Evolutionary conservation across 2,329 filamentous ascomycete species (phyloP), one percentile per base, ranked within the genome.

Genomic region (Ophidiomyces ophidiicola): DNA sequence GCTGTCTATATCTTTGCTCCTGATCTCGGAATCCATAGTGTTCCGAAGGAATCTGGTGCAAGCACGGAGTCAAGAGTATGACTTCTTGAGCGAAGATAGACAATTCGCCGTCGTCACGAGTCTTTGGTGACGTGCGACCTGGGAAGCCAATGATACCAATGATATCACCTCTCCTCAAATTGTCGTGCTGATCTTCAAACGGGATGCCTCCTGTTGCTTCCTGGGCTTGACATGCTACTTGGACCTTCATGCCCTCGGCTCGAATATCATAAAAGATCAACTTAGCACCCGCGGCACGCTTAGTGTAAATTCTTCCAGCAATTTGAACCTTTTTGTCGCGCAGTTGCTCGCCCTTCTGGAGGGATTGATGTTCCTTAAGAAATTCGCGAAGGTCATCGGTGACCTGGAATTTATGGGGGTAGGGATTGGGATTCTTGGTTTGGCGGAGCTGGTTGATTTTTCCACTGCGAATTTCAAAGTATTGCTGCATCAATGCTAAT

Each of bases 11-110:
- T 45, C 90, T 78, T 63, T 87, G 82, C 64, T 98, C 90, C 57
- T 86, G 76, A 59, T 96, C 87, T 71, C 93, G 88, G 70, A 96
- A 86, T 46, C 88, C 88, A 59, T 85, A 94, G 65, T 88, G 80
- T 62, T 90, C 85, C 45, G 59, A 60, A 18, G 90, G 90, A 50
- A 92, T 72, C 67, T 84, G 80, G 63, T 94, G 87, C 55, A 98
- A 66, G 63, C 88, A 96, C 6, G 90, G 90, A 0, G 88, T 81
- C 45, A 98, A 72, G 32, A 96, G 78, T 29, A 81, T 69, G 48
- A 98, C 72, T 62, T 94, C 81, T 36, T 74, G 78, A 1, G 90
- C 90, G 56, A 94, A 93, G 60, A 98, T 85, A 29, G 85, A 93
- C 36, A 98, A 73, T 65, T 98, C 88, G 48, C 90, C 90, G 50